Conservation (phyloP, 257 asterid genomes). For the Salvia miltiorrhiza region DNA sequence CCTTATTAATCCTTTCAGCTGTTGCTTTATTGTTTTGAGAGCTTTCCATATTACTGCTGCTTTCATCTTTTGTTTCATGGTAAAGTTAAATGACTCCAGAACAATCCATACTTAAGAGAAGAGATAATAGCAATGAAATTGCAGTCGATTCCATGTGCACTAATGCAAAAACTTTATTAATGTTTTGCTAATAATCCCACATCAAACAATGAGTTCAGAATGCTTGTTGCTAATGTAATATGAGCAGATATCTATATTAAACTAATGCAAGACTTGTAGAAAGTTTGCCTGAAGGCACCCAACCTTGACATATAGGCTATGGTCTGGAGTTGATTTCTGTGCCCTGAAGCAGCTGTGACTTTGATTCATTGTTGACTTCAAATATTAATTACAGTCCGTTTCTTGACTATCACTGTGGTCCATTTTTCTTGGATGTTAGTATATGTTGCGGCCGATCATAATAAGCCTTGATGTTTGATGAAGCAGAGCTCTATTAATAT, state of each 20-base stretch:
- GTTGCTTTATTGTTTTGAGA: not conserved
- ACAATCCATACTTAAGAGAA: not conserved
- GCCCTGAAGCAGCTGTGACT: not conserved
- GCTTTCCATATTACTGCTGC: not conserved
- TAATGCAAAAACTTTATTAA: not conserved
- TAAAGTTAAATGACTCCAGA: conserved; percentile 1
- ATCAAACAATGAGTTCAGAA: not conserved
- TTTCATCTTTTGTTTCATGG: not conserved
- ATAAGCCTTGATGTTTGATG: conserved; percentile 20
- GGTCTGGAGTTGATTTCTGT: not conserved
- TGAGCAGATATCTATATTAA: not conserved
- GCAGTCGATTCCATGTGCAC: not conserved
- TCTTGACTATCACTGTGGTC: conserved; percentile 4
- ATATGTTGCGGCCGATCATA: not conserved
- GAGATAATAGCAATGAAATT: not conserved
- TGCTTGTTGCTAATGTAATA: not conserved
- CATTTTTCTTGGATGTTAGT: not conserved
- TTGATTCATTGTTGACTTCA: not conserved
- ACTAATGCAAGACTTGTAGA: not conserved
- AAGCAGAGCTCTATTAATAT: conserved; percentile 43
- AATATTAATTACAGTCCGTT: not conserved
- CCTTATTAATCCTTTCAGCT: not conserved
- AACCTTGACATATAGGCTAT: not conserved
- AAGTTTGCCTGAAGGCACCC: not conserved
- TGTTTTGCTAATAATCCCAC: not conserved